These are phyloP conservation scores for Arxiozyma telluris DNA, from an alignment of 1,139 yeast genomes.

Conservation along the genomic window DNA sequence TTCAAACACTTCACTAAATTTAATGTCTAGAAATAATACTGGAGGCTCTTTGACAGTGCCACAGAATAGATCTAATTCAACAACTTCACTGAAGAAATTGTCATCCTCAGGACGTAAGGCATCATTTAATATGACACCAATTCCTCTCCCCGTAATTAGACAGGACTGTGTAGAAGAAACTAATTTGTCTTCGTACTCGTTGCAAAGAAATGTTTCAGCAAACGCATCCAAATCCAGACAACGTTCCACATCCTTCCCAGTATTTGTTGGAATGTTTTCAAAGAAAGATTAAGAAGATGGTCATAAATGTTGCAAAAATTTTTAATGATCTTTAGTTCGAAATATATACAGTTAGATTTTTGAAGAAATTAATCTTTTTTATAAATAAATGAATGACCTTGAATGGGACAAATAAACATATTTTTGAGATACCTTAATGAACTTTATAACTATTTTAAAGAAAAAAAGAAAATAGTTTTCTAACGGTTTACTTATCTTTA, in stretches of 20 bases:
- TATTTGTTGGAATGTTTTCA: constrained; percentile 14
- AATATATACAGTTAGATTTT: too few relatives aligned
- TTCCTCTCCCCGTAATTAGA: constrained; percentile 3
- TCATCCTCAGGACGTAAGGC: constrained; percentile 16
- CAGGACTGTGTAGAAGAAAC: background rate
- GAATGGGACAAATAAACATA: background rate
- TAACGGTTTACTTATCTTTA: too few relatives aligned
- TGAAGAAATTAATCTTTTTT: too few relatives aligned
- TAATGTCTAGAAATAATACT: constrained; percentile 10
- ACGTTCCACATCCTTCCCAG: constrained; percentile 16
- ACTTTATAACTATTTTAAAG: background rate
- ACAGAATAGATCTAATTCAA: constrained; percentile 4
- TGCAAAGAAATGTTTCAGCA: constrained; percentile 9
- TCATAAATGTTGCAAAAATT: background rate
- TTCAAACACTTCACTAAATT: constrained; percentile 17
- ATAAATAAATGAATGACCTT: too few relatives aligned
- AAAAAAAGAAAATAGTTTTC: too few relatives aligned
- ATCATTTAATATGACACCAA: constrained; percentile 25
- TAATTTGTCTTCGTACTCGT: constrained; percentile 1
- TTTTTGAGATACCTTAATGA: too few relatives aligned
- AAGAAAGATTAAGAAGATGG: constrained; percentile 5
- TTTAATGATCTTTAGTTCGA: too few relatives aligned
- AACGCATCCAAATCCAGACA: constrained; percentile 6
- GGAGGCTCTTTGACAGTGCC: constrained; percentile 8
- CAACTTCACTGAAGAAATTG: constrained; percentile 12